phyloP scores from a whole-genome alignment of 345 rosid species.

The Trapa bicornis region DNA sequence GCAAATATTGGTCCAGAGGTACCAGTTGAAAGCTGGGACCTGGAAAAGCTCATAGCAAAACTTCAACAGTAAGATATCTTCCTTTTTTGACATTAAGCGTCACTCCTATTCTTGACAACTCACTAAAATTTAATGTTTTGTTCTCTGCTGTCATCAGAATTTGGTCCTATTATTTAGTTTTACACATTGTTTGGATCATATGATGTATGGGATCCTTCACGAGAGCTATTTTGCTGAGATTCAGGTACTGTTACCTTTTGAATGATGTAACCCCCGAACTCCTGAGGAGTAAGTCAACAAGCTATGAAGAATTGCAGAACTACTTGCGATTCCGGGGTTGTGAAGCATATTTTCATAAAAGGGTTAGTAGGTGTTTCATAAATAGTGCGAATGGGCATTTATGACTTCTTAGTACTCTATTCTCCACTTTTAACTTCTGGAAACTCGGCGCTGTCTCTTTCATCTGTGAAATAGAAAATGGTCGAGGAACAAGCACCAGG shows the following conservation, averaged over 20 bases:
- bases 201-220: not conserved
- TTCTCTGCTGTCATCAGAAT: not conserved
- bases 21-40: slow-evolving; percentile 75
- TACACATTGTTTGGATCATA: not conserved
- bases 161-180: not conserved
- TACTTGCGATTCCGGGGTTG: slow-evolving; percentile 72
- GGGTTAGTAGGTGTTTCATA: slow-evolving; percentile 29
- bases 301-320: slow-evolving; percentile 57
- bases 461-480: slow-evolving; percentile 28
- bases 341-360: slow-evolving; percentile 84
- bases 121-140: not conserved
- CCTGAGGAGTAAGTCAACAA: slow-evolving; percentile 50
- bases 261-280: slow-evolving; percentile 69
- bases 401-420: not conserved
- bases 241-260: slow-evolving; percentile 84
- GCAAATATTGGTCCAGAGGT: slow-evolving; percentile 76
- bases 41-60: slow-evolving; percentile 83
- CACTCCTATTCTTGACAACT: not conserved
- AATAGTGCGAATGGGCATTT: not conserved
- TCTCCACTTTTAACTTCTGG: not conserved
- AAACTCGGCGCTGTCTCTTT: not conserved
- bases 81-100: not conserved
- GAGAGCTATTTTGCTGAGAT: slow-evolving; percentile 3
- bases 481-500: slow-evolving; percentile 85
- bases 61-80: slow-evolving; percentile 59